These are phyloP conservation scores for Neostapfia colusana DNA, from an alignment of 176 grass and related monocot species.

Conservation along the genomic window DNA sequence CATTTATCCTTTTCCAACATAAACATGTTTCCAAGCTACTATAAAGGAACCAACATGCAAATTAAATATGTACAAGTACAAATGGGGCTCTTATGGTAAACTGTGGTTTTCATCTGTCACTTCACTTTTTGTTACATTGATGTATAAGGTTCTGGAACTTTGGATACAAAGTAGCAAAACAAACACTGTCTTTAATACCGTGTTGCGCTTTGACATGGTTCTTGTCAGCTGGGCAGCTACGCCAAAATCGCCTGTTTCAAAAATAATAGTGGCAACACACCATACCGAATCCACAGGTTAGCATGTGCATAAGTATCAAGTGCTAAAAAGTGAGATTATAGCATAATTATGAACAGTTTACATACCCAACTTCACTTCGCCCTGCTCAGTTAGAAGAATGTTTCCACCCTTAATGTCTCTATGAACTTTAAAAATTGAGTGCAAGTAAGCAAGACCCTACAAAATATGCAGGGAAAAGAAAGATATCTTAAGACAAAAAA, in stretches of 20 bases:
- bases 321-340: slow-evolving; percentile 39
- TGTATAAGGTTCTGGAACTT: slow-evolving; percentile 14
- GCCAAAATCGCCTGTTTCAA: slow-evolving; percentile 91
- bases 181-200: slow-evolving; percentile 56
- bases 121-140: slow-evolving; percentile 9
- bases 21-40: neutral
- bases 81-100: slow-evolving; percentile 15
- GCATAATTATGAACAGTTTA: slow-evolving; percentile 17
- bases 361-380: slow-evolving; percentile 99
- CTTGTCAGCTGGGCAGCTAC: slow-evolving; percentile 97
- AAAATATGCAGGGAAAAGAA: slow-evolving; percentile 28
- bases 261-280: slow-evolving; percentile 27
- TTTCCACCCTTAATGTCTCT: slow-evolving; percentile 99
- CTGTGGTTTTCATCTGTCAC: slow-evolving; percentile 20
- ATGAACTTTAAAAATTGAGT: slow-evolving; percentile 99
- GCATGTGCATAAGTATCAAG: slow-evolving; percentile 17
- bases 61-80: slow-evolving; percentile 30
- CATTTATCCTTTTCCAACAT: slow-evolving; percentile 30
- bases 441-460: slow-evolving; percentile 97
- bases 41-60: neutral
- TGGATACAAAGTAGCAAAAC: slow-evolving; percentile 32
- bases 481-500: slow-evolving; percentile 27
- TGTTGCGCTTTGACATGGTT: slow-evolving; percentile 99
- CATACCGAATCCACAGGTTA: slow-evolving; percentile 21
- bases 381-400: slow-evolving; percentile 97